Base-by-base conservation (phyloP, 805 yeast species). In the Yarrowia hollandica region DNA sequence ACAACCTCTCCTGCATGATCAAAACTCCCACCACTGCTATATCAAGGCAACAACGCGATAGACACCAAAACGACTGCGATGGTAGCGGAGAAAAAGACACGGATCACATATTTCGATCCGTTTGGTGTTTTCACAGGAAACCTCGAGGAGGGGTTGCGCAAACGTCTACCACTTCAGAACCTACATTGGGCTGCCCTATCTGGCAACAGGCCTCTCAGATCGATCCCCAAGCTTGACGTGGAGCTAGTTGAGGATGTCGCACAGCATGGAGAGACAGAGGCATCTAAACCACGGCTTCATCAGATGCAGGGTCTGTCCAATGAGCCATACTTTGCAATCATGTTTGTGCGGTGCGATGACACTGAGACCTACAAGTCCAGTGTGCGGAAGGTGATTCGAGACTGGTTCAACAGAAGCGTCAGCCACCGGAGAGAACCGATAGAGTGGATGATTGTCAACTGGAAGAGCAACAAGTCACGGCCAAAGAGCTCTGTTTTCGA, bases 371-470 rank as follows among this genome's bases (percentile, higher is more conserved):
- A 92, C 70, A 76, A 95, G 61, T 71, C 86, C 0, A 88, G 85
- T 66, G 90, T 87, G 0, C 79, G 99, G 35, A 96, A 96, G 1
- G 74, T 90, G 64, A 82, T 91, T 19, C 79, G 78, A 48, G 94
- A 86, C 64, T 94, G 99, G 98, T 74, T 88, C 22, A 75, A 78
- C 42, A 75, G 37, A 64, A 72, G 35, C 66, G 77, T 58, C 65
- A 76, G 41, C 64, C 75, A 63, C 64, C 74, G 61, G 60, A 73
- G 67, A 54, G 80, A 59, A 44, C 77, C 80, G 2, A 79, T 85
- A 9, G 84, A 83, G 52, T 83, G 90, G 85, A 74, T 80, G 62
- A 77, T 90, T 4, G 70, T 88, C 0, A 75, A 80, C 50, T 81
- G 78, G 65, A 76, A 65, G 34, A 38, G 65, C n/a, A 57, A 63